Conservation (phyloP, 768 basidiomycete genomes). For the Ramaria sp. region DNA sequence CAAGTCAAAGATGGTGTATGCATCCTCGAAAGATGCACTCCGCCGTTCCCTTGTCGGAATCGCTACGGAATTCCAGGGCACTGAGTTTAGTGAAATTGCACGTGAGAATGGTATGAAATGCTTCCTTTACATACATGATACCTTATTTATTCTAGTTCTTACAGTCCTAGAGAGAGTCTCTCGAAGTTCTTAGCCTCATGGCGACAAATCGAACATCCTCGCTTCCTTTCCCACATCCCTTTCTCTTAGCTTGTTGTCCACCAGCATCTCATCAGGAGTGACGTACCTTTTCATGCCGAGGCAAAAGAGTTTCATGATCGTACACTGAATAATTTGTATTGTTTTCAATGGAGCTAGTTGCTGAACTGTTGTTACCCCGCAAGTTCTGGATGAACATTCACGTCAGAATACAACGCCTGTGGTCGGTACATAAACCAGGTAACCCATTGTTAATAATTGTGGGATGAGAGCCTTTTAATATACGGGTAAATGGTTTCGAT, state of each 20-base stretch:
- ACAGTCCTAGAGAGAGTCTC: constrained; percentile 10
- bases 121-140: background rate
- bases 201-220: background rate
- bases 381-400: too few relatives aligned
- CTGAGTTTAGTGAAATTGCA: constrained; percentile 63
- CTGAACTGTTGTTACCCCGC: background rate
- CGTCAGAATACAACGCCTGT: too few relatives aligned
- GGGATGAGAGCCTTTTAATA: background rate
- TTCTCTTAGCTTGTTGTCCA: background rate
- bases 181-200: background rate
- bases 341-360: background rate
- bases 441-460: too few relatives aligned
- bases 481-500: background rate
- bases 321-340: constrained; percentile 2
- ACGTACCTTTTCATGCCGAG: background rate
- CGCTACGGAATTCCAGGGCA: constrained; percentile 75
- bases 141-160: background rate
- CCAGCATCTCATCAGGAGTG: background rate
- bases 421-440: too few relatives aligned
- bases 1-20: constrained; percentile 89
- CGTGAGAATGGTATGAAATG: constrained; percentile 47
- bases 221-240: background rate
- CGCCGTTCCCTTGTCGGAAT: constrained; percentile 66
- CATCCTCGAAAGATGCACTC: constrained; percentile 78
- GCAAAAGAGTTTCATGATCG: background rate